Conservation (phyloP, 805 yeast genomes). For the Candida ascalaphidarum region DNA sequence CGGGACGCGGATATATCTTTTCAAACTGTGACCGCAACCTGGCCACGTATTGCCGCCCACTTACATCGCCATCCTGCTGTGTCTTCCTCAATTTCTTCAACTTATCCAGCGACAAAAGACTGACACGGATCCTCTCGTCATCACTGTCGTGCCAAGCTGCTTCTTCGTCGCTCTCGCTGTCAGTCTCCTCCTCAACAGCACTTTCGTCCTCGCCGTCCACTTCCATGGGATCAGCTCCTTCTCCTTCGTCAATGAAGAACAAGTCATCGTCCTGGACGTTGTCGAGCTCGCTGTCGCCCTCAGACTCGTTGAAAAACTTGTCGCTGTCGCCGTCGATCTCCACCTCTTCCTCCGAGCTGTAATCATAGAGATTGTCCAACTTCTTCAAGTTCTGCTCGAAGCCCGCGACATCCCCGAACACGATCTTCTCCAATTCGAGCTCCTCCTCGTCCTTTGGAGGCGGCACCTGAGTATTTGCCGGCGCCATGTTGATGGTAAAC, state of each 20-base stretch:
- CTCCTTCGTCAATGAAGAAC: conserved; percentile 38
- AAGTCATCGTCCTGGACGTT: conserved; percentile 30
- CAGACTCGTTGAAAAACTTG: conserved; percentile 5
- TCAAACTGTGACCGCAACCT: conserved; percentile 68
- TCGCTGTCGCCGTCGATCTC: conserved; percentile 18
- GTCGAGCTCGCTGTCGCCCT: conserved; percentile 21
- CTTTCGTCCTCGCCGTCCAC: conserved; percentile 27
- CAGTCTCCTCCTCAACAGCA: conserved; percentile 18
- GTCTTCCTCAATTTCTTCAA: conserved; percentile 63
- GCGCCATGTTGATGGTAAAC: too few relatives aligned
- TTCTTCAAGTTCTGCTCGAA: conserved; percentile 57
- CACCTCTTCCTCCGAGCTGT: conserved; percentile 24
- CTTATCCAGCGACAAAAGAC: conserved; percentile 51
- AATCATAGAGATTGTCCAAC: conserved; percentile 48
- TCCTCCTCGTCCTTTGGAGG: conserved; percentile 88
- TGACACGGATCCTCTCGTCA: conserved; percentile 64
- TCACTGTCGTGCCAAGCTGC: conserved; percentile 81
- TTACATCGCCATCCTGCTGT: conserved; percentile 42
- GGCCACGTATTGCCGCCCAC: conserved; percentile 51
- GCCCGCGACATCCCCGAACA: conserved; percentile 82
- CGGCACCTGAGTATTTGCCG: conserved; percentile 30
- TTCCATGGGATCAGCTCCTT: conserved; percentile 9
- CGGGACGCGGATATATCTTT: conserved; percentile 73
- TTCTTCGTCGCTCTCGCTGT: conserved; percentile 18
- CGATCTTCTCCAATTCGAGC: conserved; percentile 65